These are phyloP conservation scores for Neostapfia colusana DNA, from an alignment of 176 grass and related monocot species.

Conservation along the genomic window DNA sequence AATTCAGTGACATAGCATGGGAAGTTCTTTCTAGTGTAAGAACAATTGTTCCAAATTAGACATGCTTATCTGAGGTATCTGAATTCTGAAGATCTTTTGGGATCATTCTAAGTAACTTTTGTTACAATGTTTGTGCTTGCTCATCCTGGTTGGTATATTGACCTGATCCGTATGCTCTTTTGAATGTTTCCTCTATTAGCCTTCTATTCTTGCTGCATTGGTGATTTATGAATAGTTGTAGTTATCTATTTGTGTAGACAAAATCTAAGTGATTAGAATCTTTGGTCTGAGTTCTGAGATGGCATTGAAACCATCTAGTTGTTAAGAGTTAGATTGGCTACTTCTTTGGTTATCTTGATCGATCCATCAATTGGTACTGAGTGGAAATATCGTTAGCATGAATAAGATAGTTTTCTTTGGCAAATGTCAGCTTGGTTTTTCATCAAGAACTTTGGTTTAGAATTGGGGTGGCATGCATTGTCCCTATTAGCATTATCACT, in stretches of 20 bases:
- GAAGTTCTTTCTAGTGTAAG: neutral
- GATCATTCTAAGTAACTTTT: neutral
- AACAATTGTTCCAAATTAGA: neutral
- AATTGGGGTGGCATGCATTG: neutral
- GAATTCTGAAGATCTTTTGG: neutral
- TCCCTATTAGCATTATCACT: neutral
- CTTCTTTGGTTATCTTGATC: neutral
- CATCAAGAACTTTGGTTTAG: neutral
- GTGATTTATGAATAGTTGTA: neutral
- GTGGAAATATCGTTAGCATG: neutral
- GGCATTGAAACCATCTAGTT: neutral
- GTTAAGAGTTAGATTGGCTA: neutral
- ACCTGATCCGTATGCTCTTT: neutral
- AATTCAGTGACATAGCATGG: neutral
- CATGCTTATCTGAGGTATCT: neutral
- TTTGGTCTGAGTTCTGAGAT: neutral
- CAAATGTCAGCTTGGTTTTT: neutral
- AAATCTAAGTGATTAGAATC: neutral
- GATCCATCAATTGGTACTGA: neutral
- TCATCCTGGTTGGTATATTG: neutral
- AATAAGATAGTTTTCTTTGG: neutral
- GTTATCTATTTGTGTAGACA: neutral
- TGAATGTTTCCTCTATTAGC: neutral
- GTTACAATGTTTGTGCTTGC: neutral
- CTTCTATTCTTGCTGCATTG: neutral